phyloP scores from a whole-genome alignment of 768 basidiomycete species.

The Lactarius quietus region DNA sequence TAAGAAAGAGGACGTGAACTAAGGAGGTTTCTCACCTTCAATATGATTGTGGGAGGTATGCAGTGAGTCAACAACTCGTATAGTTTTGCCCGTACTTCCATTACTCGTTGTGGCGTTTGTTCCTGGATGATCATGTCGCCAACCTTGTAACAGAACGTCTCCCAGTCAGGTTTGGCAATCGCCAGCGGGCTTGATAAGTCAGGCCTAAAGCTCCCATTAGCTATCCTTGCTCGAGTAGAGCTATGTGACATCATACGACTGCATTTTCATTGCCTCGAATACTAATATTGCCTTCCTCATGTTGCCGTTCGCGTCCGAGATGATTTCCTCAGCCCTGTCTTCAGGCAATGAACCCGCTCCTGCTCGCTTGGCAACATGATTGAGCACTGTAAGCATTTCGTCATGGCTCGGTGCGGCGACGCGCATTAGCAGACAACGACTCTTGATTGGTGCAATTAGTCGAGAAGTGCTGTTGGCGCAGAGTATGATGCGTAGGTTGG shows the following conservation, averaged over 20 bases:
- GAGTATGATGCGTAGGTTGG: constrained; percentile 93
- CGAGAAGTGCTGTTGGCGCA: constrained; percentile 94
- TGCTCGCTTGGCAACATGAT: constrained; percentile 75
- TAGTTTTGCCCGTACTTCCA: constrained; percentile 89
- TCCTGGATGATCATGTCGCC: constrained; percentile 87
- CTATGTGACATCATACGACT: constrained; percentile 57
- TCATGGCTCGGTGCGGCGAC: constrained; percentile 81
- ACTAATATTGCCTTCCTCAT: constrained; percentile 93
- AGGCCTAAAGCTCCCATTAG: constrained; percentile 46
- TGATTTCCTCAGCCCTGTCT: constrained; percentile 70
- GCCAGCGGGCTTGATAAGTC: constrained; percentile 73
- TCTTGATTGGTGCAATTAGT: constrained; percentile 95
- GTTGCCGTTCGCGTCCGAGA: constrained; percentile 82
- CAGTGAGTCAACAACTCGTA: constrained; percentile 97
- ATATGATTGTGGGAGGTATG: constrained; percentile 86
- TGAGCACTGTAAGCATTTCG: constrained; percentile 72
- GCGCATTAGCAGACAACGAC: constrained; percentile 89
- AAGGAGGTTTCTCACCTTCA: constrained; percentile 60
- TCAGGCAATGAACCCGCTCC: constrained; percentile 70
- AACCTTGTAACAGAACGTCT: constrained; percentile 91
- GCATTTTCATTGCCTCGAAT: constrained; percentile 95
- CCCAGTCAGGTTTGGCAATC: constrained; percentile 99
- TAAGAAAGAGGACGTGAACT: background rate
- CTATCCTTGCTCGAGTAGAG: constrained; percentile 6
- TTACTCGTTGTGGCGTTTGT: constrained; percentile 83